phyloP scores from a whole-genome alignment of 1,284 basidiomycete species.

The Athelia sp. region DNA sequence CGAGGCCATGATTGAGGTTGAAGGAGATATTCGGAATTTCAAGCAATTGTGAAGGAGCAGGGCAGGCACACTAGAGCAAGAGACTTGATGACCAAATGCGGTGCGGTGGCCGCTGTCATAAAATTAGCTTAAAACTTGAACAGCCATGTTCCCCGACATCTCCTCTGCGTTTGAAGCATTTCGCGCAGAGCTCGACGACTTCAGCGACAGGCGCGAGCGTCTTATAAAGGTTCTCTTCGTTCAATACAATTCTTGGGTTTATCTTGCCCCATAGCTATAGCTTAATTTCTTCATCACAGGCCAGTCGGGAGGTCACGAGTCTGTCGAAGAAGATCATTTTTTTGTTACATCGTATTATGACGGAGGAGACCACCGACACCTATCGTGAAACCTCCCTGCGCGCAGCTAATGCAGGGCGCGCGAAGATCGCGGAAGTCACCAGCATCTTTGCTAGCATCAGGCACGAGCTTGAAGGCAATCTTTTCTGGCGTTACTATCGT shows the following conservation, averaged over 20 bases:
- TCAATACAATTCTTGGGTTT: no score
- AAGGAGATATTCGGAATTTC: no score
- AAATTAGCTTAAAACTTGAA: neutral
- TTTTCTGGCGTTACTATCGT: conserved; percentile 78
- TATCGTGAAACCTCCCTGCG: conserved; percentile 25
- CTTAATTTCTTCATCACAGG: conserved; percentile 30
- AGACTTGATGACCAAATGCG: no score
- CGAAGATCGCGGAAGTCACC: conserved; percentile 72
- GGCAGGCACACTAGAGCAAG: no score
- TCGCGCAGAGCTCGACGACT: conserved; percentile 67
- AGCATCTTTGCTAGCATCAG: conserved; percentile 58
- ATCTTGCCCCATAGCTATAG: neutral
- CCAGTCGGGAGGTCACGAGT: conserved; percentile 83
- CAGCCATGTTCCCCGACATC: neutral
- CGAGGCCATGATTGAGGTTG: conserved; percentile 27
- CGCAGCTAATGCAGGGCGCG: conserved; percentile 53
- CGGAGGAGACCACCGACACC: conserved; percentile 39
- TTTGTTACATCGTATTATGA: conserved; percentile 77
- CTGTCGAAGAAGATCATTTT: conserved; percentile 96
- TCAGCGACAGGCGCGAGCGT: conserved; percentile 73
- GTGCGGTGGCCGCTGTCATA: no score
- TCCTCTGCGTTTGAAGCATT: conserved; percentile 48
- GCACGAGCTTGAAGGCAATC: conserved; percentile 62
- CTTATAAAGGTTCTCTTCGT: conserved; percentile 67
- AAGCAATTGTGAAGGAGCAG: no score